A percentile compares a stretch with the other conserved stretches of the same genome.
Evolutionary conservation across 805 yeast genomes (phyloP).

Genomic region (Spathaspora sp.): DNA sequence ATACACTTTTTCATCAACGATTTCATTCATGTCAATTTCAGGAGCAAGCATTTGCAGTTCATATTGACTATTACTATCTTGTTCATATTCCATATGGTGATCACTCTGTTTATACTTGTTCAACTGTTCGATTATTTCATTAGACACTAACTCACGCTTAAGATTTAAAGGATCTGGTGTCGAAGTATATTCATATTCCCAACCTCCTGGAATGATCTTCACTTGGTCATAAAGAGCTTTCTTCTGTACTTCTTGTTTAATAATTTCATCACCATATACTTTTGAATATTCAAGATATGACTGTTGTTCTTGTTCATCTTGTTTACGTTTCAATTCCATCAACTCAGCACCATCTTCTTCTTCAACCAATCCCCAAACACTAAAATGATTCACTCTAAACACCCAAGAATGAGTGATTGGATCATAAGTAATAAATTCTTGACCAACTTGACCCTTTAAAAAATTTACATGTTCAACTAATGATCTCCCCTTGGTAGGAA

Average conservation of each 20-base stretch:
- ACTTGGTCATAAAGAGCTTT: conserved; percentile 28
- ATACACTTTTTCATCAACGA: conserved; percentile 61
- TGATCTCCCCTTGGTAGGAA: conserved; percentile 46
- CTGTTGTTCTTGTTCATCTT: conserved; percentile 42
- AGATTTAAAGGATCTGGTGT: conserved; percentile 19
- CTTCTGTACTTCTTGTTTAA: conserved; percentile 30
- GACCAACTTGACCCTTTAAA: conserved; percentile 56
- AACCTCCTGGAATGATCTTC: conserved; percentile 34
- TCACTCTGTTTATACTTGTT: conserved; percentile 11
- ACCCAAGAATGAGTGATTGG: conserved; percentile 74
- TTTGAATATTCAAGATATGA: conserved; percentile 25
- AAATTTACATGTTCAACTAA: conserved; percentile 46
- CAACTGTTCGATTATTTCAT: conserved; percentile 27
- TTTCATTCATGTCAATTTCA: conserved; percentile 27
- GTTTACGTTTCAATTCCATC: conserved; percentile 25
- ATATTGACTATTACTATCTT: too few relatives aligned
- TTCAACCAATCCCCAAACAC: conserved; percentile 81
- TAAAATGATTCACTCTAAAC: conserved; percentile 84
- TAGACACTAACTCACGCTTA: conserved; percentile 27
- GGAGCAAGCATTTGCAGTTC: conserved; percentile 30
- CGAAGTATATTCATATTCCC: conserved; percentile 20
- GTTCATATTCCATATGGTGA: conserved; percentile 8
- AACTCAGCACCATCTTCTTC: conserved; percentile 18
- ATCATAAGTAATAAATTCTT: conserved; percentile 77
- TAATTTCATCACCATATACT: conserved; percentile 24